A percentile compares a stretch with the other conserved stretches of the same genome.
phyloP scores from a whole-genome alignment of 148 eudicot genomes.

The Camellia lanceoleosa region DNA sequence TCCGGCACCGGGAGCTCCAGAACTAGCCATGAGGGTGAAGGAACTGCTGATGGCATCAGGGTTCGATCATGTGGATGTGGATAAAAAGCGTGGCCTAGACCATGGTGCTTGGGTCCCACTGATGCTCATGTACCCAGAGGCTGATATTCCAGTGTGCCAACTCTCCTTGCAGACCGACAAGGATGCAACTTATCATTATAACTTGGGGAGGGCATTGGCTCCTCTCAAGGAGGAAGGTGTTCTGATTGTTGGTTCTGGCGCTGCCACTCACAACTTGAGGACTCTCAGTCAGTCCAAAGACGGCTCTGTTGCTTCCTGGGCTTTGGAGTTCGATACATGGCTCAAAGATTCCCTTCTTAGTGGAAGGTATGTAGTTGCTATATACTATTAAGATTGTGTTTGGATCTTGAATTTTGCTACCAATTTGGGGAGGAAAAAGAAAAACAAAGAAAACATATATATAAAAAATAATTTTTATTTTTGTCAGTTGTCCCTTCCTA shows the following conservation, averaged over 20 bases:
- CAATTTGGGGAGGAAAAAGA: too few species aligned
- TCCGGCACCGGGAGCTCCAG: constrained; percentile 87
- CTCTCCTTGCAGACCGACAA: constrained; percentile 58
- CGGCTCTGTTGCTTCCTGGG: constrained; percentile 52
- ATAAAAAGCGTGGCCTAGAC: constrained; percentile 79
- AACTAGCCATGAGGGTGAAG: constrained; percentile 63
- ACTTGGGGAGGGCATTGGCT: constrained; percentile 71
- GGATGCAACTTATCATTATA: constrained; percentile 63
- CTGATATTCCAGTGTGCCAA: constrained; percentile 84
- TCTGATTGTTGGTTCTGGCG: constrained; percentile 79
- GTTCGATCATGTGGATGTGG: constrained; percentile 40
- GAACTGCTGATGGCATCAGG: constrained; percentile 56
- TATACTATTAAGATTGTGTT: background rate
- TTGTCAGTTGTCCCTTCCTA: too few species aligned
- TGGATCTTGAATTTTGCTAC: too few species aligned
- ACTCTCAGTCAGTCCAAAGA: constrained; percentile 12
- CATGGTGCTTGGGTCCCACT: constrained; percentile 93
- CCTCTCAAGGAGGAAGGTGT: constrained; percentile 77
- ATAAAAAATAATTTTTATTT: too few species aligned
- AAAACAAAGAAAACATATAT: too few species aligned
- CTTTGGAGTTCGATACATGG: constrained; percentile 72
- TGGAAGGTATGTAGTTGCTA: constrained; percentile 44
- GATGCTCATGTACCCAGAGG: constrained; percentile 90
- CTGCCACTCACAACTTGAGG: constrained; percentile 71
- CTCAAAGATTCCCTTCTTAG: constrained; percentile 61